phyloP scores from a whole-genome alignment of 768 basidiomycete species.

The Boletus pseudopeckii region DNA sequence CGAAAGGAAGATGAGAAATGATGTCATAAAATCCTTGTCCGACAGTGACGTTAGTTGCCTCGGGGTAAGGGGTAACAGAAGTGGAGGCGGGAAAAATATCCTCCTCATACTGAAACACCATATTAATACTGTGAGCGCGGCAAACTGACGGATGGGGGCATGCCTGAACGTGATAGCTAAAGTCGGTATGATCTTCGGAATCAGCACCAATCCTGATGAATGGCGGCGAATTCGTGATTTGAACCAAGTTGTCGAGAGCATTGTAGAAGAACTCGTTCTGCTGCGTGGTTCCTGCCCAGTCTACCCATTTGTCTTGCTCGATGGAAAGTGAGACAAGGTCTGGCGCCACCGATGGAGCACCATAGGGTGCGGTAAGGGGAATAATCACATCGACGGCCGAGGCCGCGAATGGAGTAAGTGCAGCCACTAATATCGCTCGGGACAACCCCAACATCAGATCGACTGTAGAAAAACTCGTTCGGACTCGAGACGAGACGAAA shows the following conservation, averaged over 20 bases:
- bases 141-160: background rate
- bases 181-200: conserved; percentile 56
- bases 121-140: background rate
- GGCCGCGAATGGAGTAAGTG: background rate
- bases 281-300: conserved; percentile 54
- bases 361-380: conserved; percentile 35
- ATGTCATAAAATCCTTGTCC: conserved; percentile 55
- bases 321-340: conserved; percentile 63
- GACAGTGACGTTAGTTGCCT: conserved; percentile 57
- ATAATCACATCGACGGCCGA: conserved; percentile 35
- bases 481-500: no score
- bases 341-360: conserved; percentile 37
- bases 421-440: background rate
- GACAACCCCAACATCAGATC: conserved; percentile 3
- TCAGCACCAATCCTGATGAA: conserved; percentile 60
- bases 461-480: background rate
- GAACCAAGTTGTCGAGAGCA: conserved; percentile 52
- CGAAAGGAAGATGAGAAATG: conserved; percentile 48
- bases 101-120: conserved; percentile 39
- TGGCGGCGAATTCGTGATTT: conserved; percentile 50
- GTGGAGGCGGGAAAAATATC: conserved; percentile 48
- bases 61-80: conserved; percentile 57
- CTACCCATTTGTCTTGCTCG: conserved; percentile 68
- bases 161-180: conserved; percentile 46
- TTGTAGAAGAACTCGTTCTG: conserved; percentile 61